Conservation (phyloP, 495 filamentous ascomycete species). For the Trichocladium uniseriatum region DNA sequence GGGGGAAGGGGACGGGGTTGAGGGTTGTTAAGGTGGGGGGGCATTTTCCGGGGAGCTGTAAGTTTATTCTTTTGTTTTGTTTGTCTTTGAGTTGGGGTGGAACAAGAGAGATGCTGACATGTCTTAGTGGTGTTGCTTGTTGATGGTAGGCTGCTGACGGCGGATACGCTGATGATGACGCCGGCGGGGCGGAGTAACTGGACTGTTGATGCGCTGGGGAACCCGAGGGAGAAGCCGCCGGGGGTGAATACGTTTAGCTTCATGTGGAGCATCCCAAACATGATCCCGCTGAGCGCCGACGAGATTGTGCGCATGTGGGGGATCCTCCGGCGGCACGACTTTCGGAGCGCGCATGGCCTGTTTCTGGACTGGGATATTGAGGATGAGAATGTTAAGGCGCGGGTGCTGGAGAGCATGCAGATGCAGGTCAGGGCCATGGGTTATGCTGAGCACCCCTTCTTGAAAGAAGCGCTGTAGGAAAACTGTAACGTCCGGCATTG, state of each 20-base stretch:
- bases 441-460: conserved; percentile 37
- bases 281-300: conserved; percentile 58
- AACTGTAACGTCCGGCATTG: neutral
- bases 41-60: conserved; percentile 59
- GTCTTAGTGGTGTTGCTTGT: conserved; percentile 45
- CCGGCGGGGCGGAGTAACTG: conserved; percentile 44
- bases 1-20: conserved; percentile 43
- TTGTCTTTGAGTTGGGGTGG: neutral
- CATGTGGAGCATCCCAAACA: conserved; percentile 74
- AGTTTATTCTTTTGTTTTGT: neutral
- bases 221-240: conserved; percentile 34
- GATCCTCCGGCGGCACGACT: conserved; percentile 47
- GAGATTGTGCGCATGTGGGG: conserved; percentile 47
- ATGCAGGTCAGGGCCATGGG: conserved; percentile 55
- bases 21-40: conserved; percentile 60
- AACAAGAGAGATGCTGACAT: neutral
- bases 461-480: conserved; percentile 10
- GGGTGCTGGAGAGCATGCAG: conserved; percentile 66
- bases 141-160: conserved; percentile 52
- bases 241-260: conserved; percentile 59
- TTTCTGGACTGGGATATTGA: conserved; percentile 53
- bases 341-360: conserved; percentile 55
- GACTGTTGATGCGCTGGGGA: conserved; percentile 26
- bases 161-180: conserved; percentile 60
- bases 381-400: conserved; percentile 45